Conservation (phyloP, 306 rosid genomes). For the Ochetophila trinervis region DNA sequence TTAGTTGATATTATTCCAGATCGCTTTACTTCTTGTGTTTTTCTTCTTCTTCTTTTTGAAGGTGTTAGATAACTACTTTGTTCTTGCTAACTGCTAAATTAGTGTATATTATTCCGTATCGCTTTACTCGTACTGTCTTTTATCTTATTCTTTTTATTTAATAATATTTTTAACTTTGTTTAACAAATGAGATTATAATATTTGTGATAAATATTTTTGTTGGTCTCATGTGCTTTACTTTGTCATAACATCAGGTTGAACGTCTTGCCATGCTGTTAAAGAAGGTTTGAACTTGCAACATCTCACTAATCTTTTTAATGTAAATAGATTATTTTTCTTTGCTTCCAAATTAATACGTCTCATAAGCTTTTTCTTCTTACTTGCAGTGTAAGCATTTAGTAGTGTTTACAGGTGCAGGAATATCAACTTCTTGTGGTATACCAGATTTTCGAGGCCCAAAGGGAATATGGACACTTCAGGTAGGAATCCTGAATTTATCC, state of each 20-base stretch:
- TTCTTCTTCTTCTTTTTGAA: not conserved
- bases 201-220: not conserved
- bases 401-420: slow-evolving; percentile 98
- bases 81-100: not conserved
- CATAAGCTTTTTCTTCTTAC: slow-evolving; percentile 27
- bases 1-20: not conserved
- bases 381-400: slow-evolving; percentile 98
- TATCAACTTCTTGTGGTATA: slow-evolving; percentile 96
- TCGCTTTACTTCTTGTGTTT: not conserved
- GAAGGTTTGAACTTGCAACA: slow-evolving; percentile 46
- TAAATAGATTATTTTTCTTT: slow-evolving; percentile 14
- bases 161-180: no score
- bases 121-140: not conserved
- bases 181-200: not conserved
- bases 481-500: slow-evolving; percentile 25
- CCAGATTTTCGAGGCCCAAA: slow-evolving; percentile 99
- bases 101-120: not conserved
- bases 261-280: slow-evolving; percentile 65
- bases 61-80: not conserved
- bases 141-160: not conserved
- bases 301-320: slow-evolving; percentile 23
- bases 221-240: slow-evolving; percentile 21
- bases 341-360: slow-evolving; percentile 16
- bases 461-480: slow-evolving; percentile 99
- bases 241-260: slow-evolving; percentile 54